phyloP scores from a whole-genome alignment of 495 filamentous ascomycete genomes.

The Penicillium argentinense region DNA sequence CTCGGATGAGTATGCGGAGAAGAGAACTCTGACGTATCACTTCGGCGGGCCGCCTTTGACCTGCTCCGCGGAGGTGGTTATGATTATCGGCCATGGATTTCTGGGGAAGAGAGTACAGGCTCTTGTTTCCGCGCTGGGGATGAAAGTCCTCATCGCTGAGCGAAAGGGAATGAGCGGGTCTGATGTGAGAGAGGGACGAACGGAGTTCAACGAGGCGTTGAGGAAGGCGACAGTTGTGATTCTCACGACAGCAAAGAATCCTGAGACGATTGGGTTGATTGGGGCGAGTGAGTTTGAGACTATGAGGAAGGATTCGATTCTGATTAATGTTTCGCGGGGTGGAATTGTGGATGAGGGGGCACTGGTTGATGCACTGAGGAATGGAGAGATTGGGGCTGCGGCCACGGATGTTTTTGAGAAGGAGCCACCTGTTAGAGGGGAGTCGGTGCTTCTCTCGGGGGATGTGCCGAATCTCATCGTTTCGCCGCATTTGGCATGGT shows the following conservation, averaged over 20 bases:
- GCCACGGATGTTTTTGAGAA: slow-evolving; percentile 51
- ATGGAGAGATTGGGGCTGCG: slow-evolving; percentile 48
- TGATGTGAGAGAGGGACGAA: slow-evolving; percentile 35
- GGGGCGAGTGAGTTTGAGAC: slow-evolving; percentile 43
- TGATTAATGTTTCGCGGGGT: slow-evolving; percentile 58
- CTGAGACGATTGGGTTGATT: slow-evolving; percentile 47
- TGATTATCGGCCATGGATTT: neutral
- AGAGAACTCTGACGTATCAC: neutral
- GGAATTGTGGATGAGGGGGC: slow-evolving; percentile 57
- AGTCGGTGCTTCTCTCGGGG: slow-evolving; percentile 16
- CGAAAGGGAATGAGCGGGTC: slow-evolving; percentile 43
- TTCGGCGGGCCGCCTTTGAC: neutral
- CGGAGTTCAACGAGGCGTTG: slow-evolving; percentile 45
- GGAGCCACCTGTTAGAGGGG: slow-evolving; percentile 46
- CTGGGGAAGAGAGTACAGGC: slow-evolving; percentile 43
- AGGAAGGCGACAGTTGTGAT: slow-evolving; percentile 44
- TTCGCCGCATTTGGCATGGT: slow-evolving; percentile 45
- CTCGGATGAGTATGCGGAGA: neutral
- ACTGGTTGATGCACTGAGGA: slow-evolving; percentile 24
- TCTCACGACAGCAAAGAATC: slow-evolving; percentile 11
- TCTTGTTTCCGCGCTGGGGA: slow-evolving; percentile 39
- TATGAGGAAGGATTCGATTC: slow-evolving; percentile 47
- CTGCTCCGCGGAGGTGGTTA: neutral
- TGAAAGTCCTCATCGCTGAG: slow-evolving; percentile 52
- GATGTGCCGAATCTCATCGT: slow-evolving; percentile 31